Conservation (phyloP, 208 protist species). For the Acanthamoeba lenticulata region DNA sequence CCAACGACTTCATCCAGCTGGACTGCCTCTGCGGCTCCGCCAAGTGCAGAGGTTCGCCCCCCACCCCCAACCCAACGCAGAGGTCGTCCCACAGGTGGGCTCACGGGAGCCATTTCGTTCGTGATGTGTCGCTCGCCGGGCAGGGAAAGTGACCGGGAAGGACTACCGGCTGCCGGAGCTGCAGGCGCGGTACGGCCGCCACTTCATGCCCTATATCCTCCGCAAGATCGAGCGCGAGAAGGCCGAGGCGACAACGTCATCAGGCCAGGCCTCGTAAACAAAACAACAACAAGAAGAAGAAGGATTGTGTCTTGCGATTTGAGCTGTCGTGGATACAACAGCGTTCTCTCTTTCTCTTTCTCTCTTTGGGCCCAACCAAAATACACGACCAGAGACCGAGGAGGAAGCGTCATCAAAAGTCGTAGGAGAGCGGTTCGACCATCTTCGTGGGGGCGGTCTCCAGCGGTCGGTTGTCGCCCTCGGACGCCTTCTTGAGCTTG, state of each 20-base stretch:
- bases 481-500: conserved; percentile 42
- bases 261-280: no score
- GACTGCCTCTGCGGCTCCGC: background rate
- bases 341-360: no score
- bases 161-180: background rate
- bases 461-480: conserved; percentile 11
- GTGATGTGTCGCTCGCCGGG: background rate
- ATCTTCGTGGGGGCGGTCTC: conserved; percentile 53
- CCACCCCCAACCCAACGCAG: background rate
- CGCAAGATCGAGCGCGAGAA: background rate
- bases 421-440: background rate
- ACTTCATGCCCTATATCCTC: conserved; percentile 17
- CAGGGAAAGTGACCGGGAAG: background rate
- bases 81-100: background rate
- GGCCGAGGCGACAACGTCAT: no score
- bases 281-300: no score
- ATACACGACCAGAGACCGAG: background rate
- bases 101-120: background rate
- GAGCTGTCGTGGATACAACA: no score
- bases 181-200: background rate
- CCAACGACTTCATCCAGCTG: conserved; percentile 17
- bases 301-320: no score
- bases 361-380: background rate
- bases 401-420: conserved; percentile 7
- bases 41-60: background rate